phyloP scores from a whole-genome alignment of 192 early-diverging fungal species.

The Linnemannia hyalina region DNA sequence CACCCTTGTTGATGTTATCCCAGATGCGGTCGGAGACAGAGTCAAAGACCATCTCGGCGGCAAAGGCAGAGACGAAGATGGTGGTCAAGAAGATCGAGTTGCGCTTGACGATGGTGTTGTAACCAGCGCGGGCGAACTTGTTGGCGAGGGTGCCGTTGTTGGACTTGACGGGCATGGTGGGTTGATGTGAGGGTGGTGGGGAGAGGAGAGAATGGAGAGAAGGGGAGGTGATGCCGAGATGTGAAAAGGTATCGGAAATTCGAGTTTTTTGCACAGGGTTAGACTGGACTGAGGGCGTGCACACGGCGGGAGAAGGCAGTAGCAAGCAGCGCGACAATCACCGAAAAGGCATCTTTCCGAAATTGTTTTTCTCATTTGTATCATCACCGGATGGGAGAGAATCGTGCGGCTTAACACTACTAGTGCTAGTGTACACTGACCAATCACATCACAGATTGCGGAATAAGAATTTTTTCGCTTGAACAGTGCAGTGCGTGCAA shows the following conservation, averaged over 20 bases:
- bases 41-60: constrained; percentile 81
- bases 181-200: neutral
- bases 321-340: neutral
- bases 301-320: neutral
- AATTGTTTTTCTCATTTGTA: neutral
- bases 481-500: neutral
- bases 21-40: constrained; percentile 69
- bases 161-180: constrained; percentile 54
- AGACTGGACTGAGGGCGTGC: neutral
- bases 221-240: neutral
- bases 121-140: constrained; percentile 59
- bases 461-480: constrained; percentile 12
- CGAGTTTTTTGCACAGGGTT: neutral
- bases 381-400: neutral
- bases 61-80: constrained; percentile 79
- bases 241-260: neutral
- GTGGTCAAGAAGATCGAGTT: constrained; percentile 77
- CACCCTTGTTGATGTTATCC: constrained; percentile 82
- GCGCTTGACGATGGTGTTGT: constrained; percentile 77
- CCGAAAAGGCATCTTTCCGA: neutral
- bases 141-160: constrained; percentile 53
- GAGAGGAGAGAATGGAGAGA: neutral
- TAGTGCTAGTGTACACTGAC: neutral
- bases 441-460: constrained; percentile 2
- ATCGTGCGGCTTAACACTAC: neutral